phyloP scores from a whole-genome alignment of 495 filamentous ascomycete species.

The Hypoxylon perforatum region DNA sequence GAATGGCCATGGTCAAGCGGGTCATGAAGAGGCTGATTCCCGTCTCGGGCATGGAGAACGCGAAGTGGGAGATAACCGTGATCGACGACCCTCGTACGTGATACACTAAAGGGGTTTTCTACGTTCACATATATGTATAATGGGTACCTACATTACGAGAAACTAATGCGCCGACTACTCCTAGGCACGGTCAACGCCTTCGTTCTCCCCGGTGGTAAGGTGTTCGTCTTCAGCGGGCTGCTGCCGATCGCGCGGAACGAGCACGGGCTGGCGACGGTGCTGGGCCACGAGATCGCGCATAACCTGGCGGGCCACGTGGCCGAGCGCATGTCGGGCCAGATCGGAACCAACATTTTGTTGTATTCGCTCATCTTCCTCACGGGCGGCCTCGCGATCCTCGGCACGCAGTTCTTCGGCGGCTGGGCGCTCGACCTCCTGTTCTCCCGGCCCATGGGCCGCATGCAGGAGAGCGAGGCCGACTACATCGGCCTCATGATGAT shows the following conservation, averaged over 20 bases:
- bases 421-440: conserved; percentile 71
- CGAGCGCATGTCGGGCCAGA: conserved; percentile 75
- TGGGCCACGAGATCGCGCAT: conserved; percentile 96
- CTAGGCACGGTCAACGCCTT: conserved; percentile 75
- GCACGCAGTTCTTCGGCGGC: conserved; percentile 55
- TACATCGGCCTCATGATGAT: conserved; percentile 85
- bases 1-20: conserved; percentile 64
- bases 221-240: conserved; percentile 91
- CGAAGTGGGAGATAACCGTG: conserved; percentile 86
- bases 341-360: conserved; percentile 66
- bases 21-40: conserved; percentile 81
- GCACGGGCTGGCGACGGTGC: conserved; percentile 81
- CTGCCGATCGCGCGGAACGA: conserved; percentile 76
- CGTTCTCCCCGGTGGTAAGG: conserved; percentile 91
- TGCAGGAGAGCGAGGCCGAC: conserved; percentile 77
- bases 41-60: conserved; percentile 65
- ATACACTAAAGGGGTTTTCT: too few relatives aligned
- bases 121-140: not conserved
- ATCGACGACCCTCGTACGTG: conserved; percentile 70
- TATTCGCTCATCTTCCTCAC: conserved; percentile 61
- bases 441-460: conserved; percentile 74
- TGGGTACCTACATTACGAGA: not conserved
- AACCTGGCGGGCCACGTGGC: conserved; percentile 82
- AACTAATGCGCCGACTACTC: conserved; percentile 13
- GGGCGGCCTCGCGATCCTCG: conserved; percentile 60